Evolutionary conservation across 2,329 filamentous ascomycete genomes (phyloP).

Genomic region (Neurospora sp.): DNA sequence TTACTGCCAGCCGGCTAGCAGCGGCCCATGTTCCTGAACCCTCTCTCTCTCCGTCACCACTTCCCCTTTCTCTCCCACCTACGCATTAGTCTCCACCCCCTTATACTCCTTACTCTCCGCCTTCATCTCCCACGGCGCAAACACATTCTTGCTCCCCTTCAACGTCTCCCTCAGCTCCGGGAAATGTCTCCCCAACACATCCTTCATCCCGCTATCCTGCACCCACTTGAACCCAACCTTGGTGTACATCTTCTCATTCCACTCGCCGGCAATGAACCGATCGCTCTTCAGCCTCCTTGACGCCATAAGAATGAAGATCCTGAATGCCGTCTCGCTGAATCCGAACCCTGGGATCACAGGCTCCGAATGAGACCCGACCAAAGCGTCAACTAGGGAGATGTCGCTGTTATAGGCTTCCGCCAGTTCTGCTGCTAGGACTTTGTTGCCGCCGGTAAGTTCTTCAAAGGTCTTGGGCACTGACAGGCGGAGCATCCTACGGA

Average conservation of each 20-base stretch:
- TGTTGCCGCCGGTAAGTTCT: constrained; percentile 29
- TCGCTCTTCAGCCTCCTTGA: constrained; percentile 32
- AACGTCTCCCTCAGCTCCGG: constrained; percentile 27
- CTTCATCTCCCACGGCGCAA: constrained; percentile 24
- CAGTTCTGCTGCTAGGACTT: constrained; percentile 26
- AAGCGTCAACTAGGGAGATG: constrained; percentile 31
- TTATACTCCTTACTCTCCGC: constrained; percentile 15
- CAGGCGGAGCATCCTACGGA: constrained; percentile 34
- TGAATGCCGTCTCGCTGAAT: constrained; percentile 37
- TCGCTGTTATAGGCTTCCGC: constrained; percentile 29
- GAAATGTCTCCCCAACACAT: constrained; percentile 33
- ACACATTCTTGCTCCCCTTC: constrained; percentile 23
- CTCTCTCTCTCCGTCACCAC: not conserved
- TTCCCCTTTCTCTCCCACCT: not conserved
- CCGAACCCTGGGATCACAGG: constrained; percentile 34
- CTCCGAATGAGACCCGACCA: constrained; percentile 33
- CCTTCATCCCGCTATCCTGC: constrained; percentile 31
- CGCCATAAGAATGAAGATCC: constrained; percentile 36
- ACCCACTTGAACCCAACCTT: constrained; percentile 33
- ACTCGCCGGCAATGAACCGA: constrained; percentile 32
- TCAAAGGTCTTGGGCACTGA: constrained; percentile 26
- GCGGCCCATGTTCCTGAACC: not conserved
- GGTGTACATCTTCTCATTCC: constrained; percentile 31
- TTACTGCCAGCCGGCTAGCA: not conserved
- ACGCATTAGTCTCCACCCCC: constrained; percentile 20